Evolutionary conservation across 2,329 filamentous ascomycete species (phyloP).

Genomic region (Aschersonia sp.): DNA sequence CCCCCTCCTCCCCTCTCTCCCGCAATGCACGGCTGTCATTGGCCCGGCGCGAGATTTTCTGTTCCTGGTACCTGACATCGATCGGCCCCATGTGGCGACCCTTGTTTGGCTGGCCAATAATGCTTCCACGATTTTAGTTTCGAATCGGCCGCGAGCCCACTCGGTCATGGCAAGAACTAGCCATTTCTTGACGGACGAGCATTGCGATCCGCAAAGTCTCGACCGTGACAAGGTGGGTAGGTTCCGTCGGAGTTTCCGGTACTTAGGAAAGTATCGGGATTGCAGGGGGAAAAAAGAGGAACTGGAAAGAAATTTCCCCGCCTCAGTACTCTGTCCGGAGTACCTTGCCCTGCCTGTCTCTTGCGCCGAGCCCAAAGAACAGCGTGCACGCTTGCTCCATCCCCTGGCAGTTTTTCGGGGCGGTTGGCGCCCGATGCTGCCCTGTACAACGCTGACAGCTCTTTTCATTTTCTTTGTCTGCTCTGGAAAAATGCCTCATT

Average conservation of each 20-base stretch:
- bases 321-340: neutral
- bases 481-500: neutral
- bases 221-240: neutral
- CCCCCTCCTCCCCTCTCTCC: no score
- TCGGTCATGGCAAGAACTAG: neutral
- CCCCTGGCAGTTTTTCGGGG: neutral
- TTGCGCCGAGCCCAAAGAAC: no score
- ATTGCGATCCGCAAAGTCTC: neutral
- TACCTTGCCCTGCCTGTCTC: no score
- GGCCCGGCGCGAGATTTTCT: constrained; percentile 11
- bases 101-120: constrained; percentile 16
- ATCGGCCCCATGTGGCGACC: constrained; percentile 20
- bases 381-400: neutral
- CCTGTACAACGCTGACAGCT: neutral
- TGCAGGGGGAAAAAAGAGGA: neutral
- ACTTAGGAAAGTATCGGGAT: neutral
- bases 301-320: neutral
- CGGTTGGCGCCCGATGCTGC: neutral
- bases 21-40: constrained; percentile 10
- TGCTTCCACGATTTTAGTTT: neutral
- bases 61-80: constrained; percentile 27
- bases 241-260: neutral
- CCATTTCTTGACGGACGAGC: neutral
- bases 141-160: neutral
- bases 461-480: no score